These are phyloP conservation scores for Russula virescens DNA, from an alignment of 768 basidiomycete genomes.

Conservation along the genomic window DNA sequence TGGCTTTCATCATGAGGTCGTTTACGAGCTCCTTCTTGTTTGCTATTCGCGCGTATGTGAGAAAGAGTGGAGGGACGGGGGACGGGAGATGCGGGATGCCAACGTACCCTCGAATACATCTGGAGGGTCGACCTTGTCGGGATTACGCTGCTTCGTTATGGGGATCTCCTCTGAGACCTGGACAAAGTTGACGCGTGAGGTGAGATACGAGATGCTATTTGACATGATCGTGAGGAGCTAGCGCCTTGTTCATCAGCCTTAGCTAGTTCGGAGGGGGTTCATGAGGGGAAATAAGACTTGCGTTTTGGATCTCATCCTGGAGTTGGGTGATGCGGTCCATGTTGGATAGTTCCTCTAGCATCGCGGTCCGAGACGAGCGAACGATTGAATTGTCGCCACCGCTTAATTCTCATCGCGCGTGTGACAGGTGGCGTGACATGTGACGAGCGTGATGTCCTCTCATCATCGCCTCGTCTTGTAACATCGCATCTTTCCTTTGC, in stretches of 20 bases:
- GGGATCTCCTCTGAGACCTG: slow-evolving; percentile 77
- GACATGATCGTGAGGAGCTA: slow-evolving; percentile 89
- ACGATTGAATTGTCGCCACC: no score
- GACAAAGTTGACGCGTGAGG: slow-evolving; percentile 65
- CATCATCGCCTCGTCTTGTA: no score
- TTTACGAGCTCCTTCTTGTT: slow-evolving; percentile 80
- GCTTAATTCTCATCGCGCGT: neutral
- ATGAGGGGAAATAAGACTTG: slow-evolving; percentile 27
- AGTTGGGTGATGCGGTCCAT: slow-evolving; percentile 97
- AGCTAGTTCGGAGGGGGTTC: neutral
- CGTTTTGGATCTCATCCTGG: slow-evolving; percentile 91
- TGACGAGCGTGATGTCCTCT: neutral
- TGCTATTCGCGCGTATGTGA: slow-evolving; percentile 37
- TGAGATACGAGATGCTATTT: slow-evolving; percentile 73
- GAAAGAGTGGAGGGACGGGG: neutral
- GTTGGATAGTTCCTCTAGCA: slow-evolving; percentile 88
- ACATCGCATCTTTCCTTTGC: neutral
- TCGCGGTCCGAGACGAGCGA: slow-evolving; percentile 48
- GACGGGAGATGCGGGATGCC: no score
- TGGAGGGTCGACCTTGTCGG: slow-evolving; percentile 64
- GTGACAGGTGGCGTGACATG: slow-evolving; percentile 8
- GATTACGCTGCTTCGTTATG: slow-evolving; percentile 72
- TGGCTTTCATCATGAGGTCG: slow-evolving; percentile 81
- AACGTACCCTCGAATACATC: slow-evolving; percentile 68
- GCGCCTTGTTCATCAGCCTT: neutral